Conservation (phyloP, 2,329 filamentous ascomycete genomes). For the Aspergillus nomiae region DNA sequence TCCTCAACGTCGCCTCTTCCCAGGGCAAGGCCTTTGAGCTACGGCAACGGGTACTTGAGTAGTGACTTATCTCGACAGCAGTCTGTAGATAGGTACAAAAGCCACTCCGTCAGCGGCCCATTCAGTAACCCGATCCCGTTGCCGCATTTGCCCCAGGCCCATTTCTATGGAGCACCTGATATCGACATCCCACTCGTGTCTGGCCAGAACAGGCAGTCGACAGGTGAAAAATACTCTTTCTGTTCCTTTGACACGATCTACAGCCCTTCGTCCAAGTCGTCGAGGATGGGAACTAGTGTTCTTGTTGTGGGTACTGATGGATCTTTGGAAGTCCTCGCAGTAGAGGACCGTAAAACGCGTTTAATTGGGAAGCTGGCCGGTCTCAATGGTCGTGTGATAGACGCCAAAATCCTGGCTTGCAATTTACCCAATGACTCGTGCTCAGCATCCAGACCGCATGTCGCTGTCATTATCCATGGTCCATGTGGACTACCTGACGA, state of each 20-base stretch:
- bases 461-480: conserved; percentile 80
- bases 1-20: conserved; percentile 47
- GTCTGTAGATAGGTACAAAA: conserved; percentile 41
- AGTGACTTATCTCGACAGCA: conserved; percentile 39
- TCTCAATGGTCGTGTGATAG: conserved; percentile 74
- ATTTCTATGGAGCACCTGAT: conserved; percentile 76
- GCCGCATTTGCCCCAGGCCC: conserved; percentile 73
- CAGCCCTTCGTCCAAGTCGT: conserved; percentile 46
- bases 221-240: conserved; percentile 67
- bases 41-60: conserved; percentile 41
- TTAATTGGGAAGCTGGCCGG: conserved; percentile 72
- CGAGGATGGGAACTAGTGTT: conserved; percentile 56
- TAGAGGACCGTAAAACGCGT: conserved; percentile 72
- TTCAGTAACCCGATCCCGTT: conserved; percentile 53
- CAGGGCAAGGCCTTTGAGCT: conserved; percentile 46
- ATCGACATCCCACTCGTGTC: conserved; percentile 60
- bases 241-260: conserved; percentile 77
- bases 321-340: conserved; percentile 72
- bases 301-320: conserved; percentile 81
- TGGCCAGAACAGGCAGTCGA: conserved; percentile 22
- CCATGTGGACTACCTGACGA: conserved; percentile 60
- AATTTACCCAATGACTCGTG: conserved; percentile 55
- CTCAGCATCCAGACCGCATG: conserved; percentile 65
- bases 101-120: conserved; percentile 39
- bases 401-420: conserved; percentile 81